These are phyloP conservation scores for Massariosphaeria phaeospora DNA, from an alignment of 495 filamentous ascomycete species.

Conservation along the genomic window DNA sequence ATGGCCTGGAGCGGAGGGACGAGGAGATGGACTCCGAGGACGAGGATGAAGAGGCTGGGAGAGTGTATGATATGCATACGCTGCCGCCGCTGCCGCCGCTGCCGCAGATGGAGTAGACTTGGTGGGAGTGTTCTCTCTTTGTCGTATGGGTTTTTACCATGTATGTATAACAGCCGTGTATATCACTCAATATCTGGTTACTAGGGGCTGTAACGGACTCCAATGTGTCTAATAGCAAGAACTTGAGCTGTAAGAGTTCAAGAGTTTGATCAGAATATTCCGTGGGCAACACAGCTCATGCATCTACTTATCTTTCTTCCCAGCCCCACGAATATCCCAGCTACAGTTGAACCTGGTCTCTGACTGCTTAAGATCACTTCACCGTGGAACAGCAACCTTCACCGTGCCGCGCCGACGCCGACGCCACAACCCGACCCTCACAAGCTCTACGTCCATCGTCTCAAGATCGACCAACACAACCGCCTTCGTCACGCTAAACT, in stretches of 20 bases:
- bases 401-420: not conserved
- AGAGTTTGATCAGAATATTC: too few relatives aligned
- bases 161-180: too few relatives aligned
- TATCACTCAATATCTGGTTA: not conserved
- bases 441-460: constrained; percentile 68
- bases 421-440: constrained; percentile 53
- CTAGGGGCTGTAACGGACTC: not conserved
- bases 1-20: constrained; percentile 26
- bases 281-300: too few relatives aligned
- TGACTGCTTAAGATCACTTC: too few relatives aligned
- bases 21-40: constrained; percentile 33
- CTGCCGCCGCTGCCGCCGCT: constrained; percentile 11
- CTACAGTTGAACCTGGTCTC: too few relatives aligned
- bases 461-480: constrained; percentile 83
- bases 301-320: not conserved
- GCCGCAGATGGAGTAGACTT: not conserved
- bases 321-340: too few relatives aligned
- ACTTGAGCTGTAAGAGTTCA: too few relatives aligned
- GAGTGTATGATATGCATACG: constrained; percentile 1
- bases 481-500: constrained; percentile 73
- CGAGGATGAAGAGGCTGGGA: constrained; percentile 19
- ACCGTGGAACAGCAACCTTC: too few relatives aligned
- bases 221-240: not conserved
- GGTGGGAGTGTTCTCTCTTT: not conserved
- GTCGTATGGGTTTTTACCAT: not conserved